Evolutionary conservation across 148 eudicot genomes (phyloP), one percentile per base, ranked within the genome.

Genomic region (Rhododendron ovatum): DNA sequence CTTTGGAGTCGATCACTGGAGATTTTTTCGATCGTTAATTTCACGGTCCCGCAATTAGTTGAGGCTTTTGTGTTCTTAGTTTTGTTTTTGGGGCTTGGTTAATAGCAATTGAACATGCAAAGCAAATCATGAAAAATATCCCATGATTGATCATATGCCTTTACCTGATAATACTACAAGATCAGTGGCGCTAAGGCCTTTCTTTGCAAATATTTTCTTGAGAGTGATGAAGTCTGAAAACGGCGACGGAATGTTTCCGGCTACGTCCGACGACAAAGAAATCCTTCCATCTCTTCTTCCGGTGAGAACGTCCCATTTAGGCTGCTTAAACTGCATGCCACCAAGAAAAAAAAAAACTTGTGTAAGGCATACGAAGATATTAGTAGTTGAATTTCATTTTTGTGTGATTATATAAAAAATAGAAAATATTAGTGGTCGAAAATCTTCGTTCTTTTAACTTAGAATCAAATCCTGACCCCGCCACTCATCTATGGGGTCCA

Each of bases 161-260:
- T 51, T 87, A 90, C 92, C 92, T 90, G 90, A 90, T 71, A 90
- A 76, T 12, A 65, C 89, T 22, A 90, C 92, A 81, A 90, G 92
- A 74, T 90, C 87, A 7, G 17, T 20, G 33, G 69, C 50, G 69
- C 10, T 37, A n/a, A 80, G 83, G 24, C 84, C 78, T 78, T 86
- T 86, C 15, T 63, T 80, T 14, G 83, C 78, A 71, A 86, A 86
- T 1, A 48, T 17, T 48, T 86, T 75, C 65, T 43, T 18, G 41
- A 86, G 83, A 26, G 84, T 67, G 59, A 13, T 28, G 82, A 86
- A 86, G 59, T 86, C 37, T 0, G 87, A 63, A 22, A 45, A 79
- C 0, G 87, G 87, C 26, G 83, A 63, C 35, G 87, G 87, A 10
- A 86, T 14, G 69, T 61, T 80, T 10, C n/a, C 78, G n/a, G 43